Conservation (phyloP, 2,329 filamentous ascomycete genomes). For the Ceratocystis smalleyi region DNA sequence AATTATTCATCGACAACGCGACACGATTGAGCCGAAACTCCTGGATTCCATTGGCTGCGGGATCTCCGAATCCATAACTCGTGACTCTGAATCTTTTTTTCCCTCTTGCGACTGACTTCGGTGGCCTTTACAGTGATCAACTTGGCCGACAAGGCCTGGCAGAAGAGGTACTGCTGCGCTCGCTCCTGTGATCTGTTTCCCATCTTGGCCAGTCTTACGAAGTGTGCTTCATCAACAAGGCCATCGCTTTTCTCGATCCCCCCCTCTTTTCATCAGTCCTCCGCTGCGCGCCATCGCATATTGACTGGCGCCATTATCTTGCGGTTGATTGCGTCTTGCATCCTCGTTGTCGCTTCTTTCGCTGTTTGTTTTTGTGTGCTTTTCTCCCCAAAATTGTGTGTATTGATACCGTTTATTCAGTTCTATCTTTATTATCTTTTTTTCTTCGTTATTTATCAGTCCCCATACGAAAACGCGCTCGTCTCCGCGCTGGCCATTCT, state of each 20-base stretch:
- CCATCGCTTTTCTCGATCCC: background rate
- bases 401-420: constrained; percentile 4
- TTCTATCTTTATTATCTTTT: background rate
- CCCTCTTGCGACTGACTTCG: background rate
- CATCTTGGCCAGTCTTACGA: background rate
- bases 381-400: constrained; percentile 5
- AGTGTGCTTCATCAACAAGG: background rate
- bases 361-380: constrained; percentile 1
- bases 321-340: background rate
- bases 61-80: constrained; percentile 15
- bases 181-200: constrained; percentile 7
- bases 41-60: constrained; percentile 13
- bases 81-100: constrained; percentile 4
- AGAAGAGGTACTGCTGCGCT: constrained; percentile 11
- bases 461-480: background rate
- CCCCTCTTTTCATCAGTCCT: background rate
- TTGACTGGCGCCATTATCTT: background rate
- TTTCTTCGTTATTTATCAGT: background rate
- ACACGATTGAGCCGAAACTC: constrained; percentile 14
- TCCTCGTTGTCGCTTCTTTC: background rate
- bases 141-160: constrained; percentile 13
- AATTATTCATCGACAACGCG: constrained; percentile 12
- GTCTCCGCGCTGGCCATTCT: background rate
- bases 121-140: background rate
- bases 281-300: background rate